Evolutionary conservation across 495 filamentous ascomycete species (phyloP).

Genomic region (Podospora australis): DNA sequence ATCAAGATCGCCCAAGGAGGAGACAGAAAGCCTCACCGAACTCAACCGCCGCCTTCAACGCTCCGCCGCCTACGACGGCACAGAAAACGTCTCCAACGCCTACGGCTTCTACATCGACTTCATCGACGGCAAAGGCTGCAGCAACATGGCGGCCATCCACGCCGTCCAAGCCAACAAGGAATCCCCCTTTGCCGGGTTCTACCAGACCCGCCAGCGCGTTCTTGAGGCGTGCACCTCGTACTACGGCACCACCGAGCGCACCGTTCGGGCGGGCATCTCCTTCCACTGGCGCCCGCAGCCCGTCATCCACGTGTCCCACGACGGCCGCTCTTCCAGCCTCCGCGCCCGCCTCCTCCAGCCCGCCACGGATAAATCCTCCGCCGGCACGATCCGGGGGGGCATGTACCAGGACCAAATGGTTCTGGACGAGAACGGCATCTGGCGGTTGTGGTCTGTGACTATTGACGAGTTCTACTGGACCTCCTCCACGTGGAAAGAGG

Average conservation of each 20-base stretch:
- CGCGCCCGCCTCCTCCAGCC: slow-evolving; percentile 14
- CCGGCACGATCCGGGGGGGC: slow-evolving; percentile 5
- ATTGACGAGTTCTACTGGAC: slow-evolving; percentile 23
- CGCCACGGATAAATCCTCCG: slow-evolving; percentile 5
- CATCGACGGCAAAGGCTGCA: slow-evolving; percentile 9
- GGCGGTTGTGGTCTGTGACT: slow-evolving; percentile 14
- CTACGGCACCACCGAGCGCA: slow-evolving; percentile 9
- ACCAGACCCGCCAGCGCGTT: slow-evolving; percentile 14
- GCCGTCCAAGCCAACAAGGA: slow-evolving; percentile 12
- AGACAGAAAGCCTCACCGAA: slow-evolving; percentile 2
- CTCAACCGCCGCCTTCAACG: slow-evolving; percentile 12
- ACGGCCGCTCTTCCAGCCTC: slow-evolving; percentile 13
- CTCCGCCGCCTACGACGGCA: slow-evolving; percentile 15
- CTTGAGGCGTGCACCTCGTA: slow-evolving; percentile 6
- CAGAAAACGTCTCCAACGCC: slow-evolving; percentile 16
- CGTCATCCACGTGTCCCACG: slow-evolving; percentile 14
- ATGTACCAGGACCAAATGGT: slow-evolving; percentile 21
- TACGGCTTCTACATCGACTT: slow-evolving; percentile 21
- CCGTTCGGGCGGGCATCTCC: not conserved
- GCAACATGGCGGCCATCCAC: slow-evolving; percentile 13
- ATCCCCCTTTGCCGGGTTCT: slow-evolving; percentile 16
- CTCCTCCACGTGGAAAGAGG: slow-evolving; percentile 7
- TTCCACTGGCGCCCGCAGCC: slow-evolving; percentile 19
- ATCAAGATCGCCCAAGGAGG: not conserved
- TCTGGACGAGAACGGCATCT: slow-evolving; percentile 10